Conservation (phyloP, 179 eudicot genomes). For the Sideroxylon spinosum region DNA sequence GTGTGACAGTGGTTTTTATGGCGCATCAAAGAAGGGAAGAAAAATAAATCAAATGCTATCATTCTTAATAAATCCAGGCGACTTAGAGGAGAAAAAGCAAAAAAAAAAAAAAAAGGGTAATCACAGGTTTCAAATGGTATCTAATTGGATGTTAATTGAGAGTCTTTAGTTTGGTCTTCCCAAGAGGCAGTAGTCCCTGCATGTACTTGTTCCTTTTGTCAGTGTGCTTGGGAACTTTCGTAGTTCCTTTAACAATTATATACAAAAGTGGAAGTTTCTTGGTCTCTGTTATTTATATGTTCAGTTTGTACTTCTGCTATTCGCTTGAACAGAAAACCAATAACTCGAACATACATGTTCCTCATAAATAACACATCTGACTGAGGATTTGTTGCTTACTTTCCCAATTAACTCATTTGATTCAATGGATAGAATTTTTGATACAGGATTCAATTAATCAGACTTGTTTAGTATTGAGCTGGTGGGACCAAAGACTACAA, state of each 20-base stretch:
- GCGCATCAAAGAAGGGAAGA: background rate
- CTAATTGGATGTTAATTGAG: background rate
- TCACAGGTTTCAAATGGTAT: background rate
- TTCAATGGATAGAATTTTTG: background rate
- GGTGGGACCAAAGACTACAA: too few relatives aligned
- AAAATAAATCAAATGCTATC: background rate
- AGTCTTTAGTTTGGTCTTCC: background rate
- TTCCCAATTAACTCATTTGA: background rate
- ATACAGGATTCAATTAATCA: too few relatives aligned
- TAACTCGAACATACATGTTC: background rate
- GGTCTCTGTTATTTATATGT: background rate
- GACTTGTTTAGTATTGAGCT: too few relatives aligned
- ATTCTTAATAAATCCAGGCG: background rate
- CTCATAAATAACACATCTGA: background rate
- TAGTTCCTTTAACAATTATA: background rate
- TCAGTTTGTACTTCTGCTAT: background rate
- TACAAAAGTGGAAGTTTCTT: background rate
- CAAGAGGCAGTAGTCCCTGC: background rate
- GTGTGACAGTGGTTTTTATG: background rate
- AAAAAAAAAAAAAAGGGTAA: too few relatives aligned
- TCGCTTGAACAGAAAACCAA: background rate
- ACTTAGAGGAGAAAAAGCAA: background rate
- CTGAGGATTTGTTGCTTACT: background rate
- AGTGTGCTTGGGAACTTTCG: background rate
- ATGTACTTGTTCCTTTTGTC: too few relatives aligned